Evolutionary conservation across 345 rosid species (phyloP).

Genomic region (Eucalyptus fibrosa): DNA sequence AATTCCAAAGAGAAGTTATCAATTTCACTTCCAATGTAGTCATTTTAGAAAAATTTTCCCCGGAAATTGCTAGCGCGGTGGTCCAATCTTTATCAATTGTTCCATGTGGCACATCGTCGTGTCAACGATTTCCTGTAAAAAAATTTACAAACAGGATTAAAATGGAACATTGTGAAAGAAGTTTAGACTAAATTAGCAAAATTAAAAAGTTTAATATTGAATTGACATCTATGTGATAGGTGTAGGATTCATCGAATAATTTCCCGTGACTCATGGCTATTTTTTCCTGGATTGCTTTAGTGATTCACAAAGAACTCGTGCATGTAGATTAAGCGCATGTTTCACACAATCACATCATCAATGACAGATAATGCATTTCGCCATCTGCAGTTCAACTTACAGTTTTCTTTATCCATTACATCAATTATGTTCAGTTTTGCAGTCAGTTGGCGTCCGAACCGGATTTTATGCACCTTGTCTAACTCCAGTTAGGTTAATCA

Average conservation of each 20-base stretch:
- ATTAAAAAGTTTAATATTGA: background rate
- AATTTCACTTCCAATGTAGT: background rate
- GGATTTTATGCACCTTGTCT: background rate
- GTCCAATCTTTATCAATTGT: background rate
- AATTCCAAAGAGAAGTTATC: background rate
- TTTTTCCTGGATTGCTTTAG: background rate
- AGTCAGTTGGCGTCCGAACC: background rate
- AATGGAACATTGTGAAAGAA: background rate
- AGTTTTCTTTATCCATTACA: background rate
- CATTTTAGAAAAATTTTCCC: rapidly evolving
- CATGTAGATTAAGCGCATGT: background rate
- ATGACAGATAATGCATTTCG: background rate
- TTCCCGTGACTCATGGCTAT: background rate
- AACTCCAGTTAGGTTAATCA: background rate
- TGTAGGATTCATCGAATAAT: background rate
- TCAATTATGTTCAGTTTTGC: background rate
- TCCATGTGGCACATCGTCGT: rapidly evolving
- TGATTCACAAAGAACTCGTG: background rate
- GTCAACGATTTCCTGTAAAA: background rate
- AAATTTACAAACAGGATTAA: rapidly evolving
- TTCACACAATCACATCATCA: background rate
- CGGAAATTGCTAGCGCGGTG: rapidly evolving
- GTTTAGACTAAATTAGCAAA: background rate
- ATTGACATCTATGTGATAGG: background rate
- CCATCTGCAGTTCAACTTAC: background rate